These are phyloP conservation scores for Backusella sp. DNA, from an alignment of 192 early-diverging fungal genomes.

Conservation along the genomic window DNA sequence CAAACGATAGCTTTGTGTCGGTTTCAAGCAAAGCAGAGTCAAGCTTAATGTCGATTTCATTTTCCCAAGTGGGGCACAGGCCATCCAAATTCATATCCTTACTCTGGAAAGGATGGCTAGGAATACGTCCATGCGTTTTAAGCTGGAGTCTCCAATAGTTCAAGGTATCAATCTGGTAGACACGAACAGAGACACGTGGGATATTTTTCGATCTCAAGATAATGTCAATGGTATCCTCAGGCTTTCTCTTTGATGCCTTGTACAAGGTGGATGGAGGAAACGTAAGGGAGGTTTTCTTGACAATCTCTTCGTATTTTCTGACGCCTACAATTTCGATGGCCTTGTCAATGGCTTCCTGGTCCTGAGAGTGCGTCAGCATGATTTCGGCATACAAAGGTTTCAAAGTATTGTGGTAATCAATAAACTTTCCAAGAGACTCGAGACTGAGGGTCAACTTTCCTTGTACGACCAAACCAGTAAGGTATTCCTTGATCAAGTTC, in stretches of 20 bases:
- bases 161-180: slow-evolving; percentile 43
- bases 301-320: neutral
- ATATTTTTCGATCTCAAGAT: slow-evolving; percentile 43
- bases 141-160: slow-evolving; percentile 36
- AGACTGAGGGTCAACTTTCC: slow-evolving; percentile 4
- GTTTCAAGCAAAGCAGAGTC: slow-evolving; percentile 17
- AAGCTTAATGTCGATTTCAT: slow-evolving; percentile 2
- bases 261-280: slow-evolving; percentile 4
- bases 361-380: slow-evolving; percentile 9
- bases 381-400: slow-evolving; percentile 14
- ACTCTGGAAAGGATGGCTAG: neutral
- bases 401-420: slow-evolving; percentile 1
- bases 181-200: slow-evolving; percentile 34
- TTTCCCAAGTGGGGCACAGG: slow-evolving; percentile 46
- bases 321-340: neutral
- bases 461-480: slow-evolving; percentile 8
- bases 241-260: slow-evolving; percentile 1
- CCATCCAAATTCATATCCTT: slow-evolving; percentile 39
- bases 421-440: neutral
- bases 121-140: slow-evolving; percentile 12
- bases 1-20: slow-evolving; percentile 32
- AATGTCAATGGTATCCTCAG: slow-evolving; percentile 35
- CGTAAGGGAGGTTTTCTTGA: neutral
- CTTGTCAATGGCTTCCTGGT: neutral
- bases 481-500: slow-evolving; percentile 4